Conservation (phyloP, 2,329 filamentous ascomycete species). For the Microascus cirrosus region DNA sequence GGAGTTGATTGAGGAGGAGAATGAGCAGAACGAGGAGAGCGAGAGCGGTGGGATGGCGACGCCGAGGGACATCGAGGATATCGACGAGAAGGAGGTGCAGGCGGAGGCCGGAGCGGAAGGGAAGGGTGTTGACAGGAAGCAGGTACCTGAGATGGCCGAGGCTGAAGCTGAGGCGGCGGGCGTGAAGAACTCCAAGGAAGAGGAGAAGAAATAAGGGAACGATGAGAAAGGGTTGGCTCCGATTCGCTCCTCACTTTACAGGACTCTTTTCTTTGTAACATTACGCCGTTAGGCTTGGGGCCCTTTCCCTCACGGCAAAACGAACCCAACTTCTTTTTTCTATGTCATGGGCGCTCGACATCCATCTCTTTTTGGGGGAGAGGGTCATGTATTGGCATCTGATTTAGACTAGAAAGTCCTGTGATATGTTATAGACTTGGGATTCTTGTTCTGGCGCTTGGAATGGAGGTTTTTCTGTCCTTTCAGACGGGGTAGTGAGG, state of each 20-base stretch:
- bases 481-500: neutral
- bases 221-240: neutral
- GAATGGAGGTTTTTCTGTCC: neutral
- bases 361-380: neutral
- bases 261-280: neutral
- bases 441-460: neutral
- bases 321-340: neutral
- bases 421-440: neutral
- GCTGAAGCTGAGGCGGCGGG: constrained; percentile 12
- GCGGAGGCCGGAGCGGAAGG: constrained; percentile 29
- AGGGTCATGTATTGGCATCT: neutral
- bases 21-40: constrained; percentile 77
- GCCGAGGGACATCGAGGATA: constrained; percentile 79
- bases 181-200: constrained; percentile 12
- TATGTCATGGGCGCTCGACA: neutral
- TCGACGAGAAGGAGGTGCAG: constrained; percentile 75
- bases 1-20: constrained; percentile 95
- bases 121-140: constrained; percentile 11
- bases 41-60: constrained; percentile 62
- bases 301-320: neutral
- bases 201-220: constrained; percentile 20
- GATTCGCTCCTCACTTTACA: constrained; percentile 5
- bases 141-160: constrained; percentile 7
- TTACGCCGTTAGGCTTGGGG: neutral
- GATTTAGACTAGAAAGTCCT: neutral